Percentiles rank a stretch among this genome's conserved stretches.
phyloP scores from a whole-genome alignment of 352 stramenopile genomes.

The Hyaloperonospora brassicae region DNA sequence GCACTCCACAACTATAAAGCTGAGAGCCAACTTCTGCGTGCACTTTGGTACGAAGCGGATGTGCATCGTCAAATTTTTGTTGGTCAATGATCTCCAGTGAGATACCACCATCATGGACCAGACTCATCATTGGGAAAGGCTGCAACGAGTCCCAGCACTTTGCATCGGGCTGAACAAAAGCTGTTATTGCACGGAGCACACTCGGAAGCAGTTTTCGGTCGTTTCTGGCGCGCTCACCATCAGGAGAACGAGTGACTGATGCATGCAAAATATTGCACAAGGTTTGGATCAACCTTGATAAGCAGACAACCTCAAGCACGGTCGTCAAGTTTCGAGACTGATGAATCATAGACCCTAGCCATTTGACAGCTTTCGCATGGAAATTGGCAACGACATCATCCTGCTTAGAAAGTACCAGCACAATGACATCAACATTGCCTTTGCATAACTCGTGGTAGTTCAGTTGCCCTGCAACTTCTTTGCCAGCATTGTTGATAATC shows the following conservation, averaged over 20 bases:
- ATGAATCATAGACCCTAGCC: slow-evolving; percentile 71
- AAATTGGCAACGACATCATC: slow-evolving; percentile 18
- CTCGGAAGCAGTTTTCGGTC: slow-evolving; percentile 45
- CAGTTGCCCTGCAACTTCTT: slow-evolving; percentile 4
- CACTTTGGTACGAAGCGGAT: slow-evolving; percentile 61
- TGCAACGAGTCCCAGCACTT: slow-evolving; percentile 43
- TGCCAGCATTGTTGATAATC: slow-evolving; percentile 33
- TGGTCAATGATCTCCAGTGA: slow-evolving; percentile 10
- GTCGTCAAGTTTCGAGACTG: slow-evolving; percentile 41
- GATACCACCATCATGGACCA: slow-evolving; percentile 19
- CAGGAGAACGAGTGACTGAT: slow-evolving; percentile 40
- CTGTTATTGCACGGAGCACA: slow-evolving; percentile 54
- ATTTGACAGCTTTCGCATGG: slow-evolving; percentile 64
- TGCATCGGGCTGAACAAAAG: slow-evolving; percentile 64
- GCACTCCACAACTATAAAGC: slow-evolving; percentile 40
- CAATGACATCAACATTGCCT: slow-evolving; percentile 38
- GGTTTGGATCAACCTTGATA: slow-evolving; percentile 52
- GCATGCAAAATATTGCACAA: slow-evolving; percentile 49
- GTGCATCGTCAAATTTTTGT: slow-evolving; percentile 37
- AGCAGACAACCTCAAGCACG: slow-evolving; percentile 48
- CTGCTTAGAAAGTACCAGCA: slow-evolving; percentile 32
- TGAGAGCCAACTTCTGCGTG: slow-evolving; percentile 59
- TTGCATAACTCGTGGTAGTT: slow-evolving; percentile 44
- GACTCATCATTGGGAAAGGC: slow-evolving; percentile 49
- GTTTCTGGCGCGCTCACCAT: slow-evolving; percentile 36